Evolutionary conservation across 345 rosid genomes (phyloP).

Genomic region (Ricinus communis): DNA sequence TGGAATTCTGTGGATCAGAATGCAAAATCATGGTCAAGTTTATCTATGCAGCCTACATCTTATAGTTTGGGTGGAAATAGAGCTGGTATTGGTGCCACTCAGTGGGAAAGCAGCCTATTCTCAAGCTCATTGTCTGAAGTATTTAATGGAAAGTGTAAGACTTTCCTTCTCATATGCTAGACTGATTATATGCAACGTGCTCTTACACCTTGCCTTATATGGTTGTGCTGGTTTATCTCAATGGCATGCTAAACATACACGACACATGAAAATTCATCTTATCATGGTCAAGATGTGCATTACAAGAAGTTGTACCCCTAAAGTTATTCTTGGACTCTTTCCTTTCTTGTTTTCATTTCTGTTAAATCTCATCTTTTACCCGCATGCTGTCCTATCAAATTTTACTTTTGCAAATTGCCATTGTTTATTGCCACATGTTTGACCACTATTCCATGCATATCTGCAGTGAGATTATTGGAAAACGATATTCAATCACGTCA

Average conservation of each 20-base stretch:
- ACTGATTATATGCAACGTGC: background rate
- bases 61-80: conserved; percentile 31
- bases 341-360: background rate
- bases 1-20: conserved; percentile 39
- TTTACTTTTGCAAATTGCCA: background rate
- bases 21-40: conserved; percentile 48
- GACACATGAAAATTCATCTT: background rate
- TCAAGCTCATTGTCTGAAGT: conserved; percentile 94
- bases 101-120: conserved; percentile 88
- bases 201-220: conserved; percentile 2
- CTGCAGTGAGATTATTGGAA: conserved; percentile 59
- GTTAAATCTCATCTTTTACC: background rate
- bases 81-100: conserved; percentile 33
- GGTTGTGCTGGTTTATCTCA: background rate
- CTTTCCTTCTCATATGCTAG: background rate
- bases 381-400: background rate
- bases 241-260: background rate
- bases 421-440: background rate
- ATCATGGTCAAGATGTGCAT: background rate
- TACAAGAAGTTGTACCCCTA: background rate
- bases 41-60: conserved; percentile 36
- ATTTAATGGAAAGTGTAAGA: conserved; percentile 68
- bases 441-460: conserved; percentile 1
- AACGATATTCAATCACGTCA: conserved; percentile 42
- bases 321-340: background rate